phyloP scores from a whole-genome alignment of 345 rosid genomes.

The Odontarrhena argentea region DNA sequence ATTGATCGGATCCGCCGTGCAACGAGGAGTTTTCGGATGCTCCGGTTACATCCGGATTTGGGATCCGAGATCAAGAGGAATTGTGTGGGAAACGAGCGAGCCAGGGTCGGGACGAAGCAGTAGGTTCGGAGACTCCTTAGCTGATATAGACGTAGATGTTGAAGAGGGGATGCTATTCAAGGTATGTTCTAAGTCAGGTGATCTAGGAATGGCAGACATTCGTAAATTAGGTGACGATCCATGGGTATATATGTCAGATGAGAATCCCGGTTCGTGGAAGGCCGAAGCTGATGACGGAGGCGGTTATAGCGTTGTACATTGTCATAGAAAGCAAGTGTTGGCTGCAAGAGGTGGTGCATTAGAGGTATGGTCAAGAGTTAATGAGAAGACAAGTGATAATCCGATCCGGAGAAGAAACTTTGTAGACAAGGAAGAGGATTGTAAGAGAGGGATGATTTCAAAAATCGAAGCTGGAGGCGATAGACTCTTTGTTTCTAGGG shows the following conservation, averaged over 20 bases:
- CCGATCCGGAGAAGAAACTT: conserved; percentile 60
- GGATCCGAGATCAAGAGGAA: conserved; percentile 68
- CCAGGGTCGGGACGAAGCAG: conserved; percentile 94
- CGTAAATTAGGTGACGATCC: conserved; percentile 84
- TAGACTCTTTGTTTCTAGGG: conserved; percentile 76
- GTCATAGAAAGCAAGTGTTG: conserved; percentile 73
- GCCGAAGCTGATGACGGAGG: conserved; percentile 36
- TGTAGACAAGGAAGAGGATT: conserved; percentile 69
- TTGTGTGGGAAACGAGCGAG: conserved; percentile 89
- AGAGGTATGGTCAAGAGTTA: conserved; percentile 83
- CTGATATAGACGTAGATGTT: conserved; percentile 70
- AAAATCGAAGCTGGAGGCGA: conserved; percentile 82
- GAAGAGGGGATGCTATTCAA: conserved; percentile 62
- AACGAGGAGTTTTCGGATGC: conserved; percentile 77
- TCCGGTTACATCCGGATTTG: conserved; percentile 83
- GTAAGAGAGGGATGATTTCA: conserved; percentile 64
- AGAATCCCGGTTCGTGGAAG: conserved; percentile 55
- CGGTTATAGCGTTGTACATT: conserved; percentile 50
- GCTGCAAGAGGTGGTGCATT: conserved; percentile 72
- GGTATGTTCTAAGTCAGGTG: conserved; percentile 87
- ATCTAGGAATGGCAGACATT: conserved; percentile 80
- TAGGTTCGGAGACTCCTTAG: conserved; percentile 83
- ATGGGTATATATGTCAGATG: conserved; percentile 70
- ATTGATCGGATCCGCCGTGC: conserved; percentile 58
- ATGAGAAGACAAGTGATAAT: conserved; percentile 29